A percentile compares a stretch with the other conserved stretches of the same genome.
These are phyloP conservation scores for Aureobasidium zeae DNA, from an alignment of 2,329 filamentous ascomycete species.

Conservation along the genomic window DNA sequence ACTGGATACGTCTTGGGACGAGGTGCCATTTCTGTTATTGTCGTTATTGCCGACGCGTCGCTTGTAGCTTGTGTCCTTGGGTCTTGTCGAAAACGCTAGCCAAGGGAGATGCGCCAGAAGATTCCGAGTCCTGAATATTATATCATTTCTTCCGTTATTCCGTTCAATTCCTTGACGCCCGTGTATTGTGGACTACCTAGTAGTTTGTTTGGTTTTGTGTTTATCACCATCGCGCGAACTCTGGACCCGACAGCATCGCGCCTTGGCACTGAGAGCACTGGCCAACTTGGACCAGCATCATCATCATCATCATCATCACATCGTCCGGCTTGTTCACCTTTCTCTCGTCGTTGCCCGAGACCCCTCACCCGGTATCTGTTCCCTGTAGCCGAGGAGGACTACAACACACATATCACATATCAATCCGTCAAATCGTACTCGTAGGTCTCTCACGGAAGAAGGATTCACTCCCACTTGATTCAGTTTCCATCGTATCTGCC, in stretches of 20 bases:
- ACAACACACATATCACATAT: no score
- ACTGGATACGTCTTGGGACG: conserved; percentile 21
- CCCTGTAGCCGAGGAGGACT: conserved; percentile 2
- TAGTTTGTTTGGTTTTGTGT: no score
- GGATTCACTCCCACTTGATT: not conserved
- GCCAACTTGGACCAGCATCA: no score
- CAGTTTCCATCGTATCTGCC: not conserved
- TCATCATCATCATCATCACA: no score
- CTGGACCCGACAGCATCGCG: no score
- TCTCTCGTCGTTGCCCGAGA: not conserved
- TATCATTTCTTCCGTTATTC: no score
- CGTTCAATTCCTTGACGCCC: no score
- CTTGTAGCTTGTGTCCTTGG: no score
- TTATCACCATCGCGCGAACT: no score
- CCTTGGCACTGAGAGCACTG: not conserved
- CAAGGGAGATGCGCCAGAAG: conserved; percentile 1
- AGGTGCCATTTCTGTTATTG: conserved; percentile 18
- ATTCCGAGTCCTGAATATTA: no score
- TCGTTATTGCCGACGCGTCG: conserved; percentile 20
- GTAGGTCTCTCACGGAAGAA: not conserved
- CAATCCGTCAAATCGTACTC: no score
- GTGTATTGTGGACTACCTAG: no score
- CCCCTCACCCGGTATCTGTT: conserved; percentile 7
- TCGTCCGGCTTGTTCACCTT: not conserved
- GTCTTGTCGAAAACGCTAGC: conserved; percentile 3